Evolutionary conservation across 768 basidiomycete genomes (phyloP).

Genomic region (Agaricus sinodeliciosus): DNA sequence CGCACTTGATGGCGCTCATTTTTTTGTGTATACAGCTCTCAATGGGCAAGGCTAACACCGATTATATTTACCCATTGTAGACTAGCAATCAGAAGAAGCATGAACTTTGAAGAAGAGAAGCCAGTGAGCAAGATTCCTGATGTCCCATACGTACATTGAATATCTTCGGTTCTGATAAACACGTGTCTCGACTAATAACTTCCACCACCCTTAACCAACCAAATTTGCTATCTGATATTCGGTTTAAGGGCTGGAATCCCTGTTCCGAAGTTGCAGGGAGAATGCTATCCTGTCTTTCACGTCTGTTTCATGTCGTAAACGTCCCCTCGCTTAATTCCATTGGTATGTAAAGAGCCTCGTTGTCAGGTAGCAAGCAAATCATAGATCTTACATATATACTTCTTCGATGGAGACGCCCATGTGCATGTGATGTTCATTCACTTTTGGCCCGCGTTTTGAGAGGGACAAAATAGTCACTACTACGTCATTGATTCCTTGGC

Average conservation of each 20-base stretch:
- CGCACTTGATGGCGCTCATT: neutral
- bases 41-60: neutral
- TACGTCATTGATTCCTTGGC: too few relatives aligned
- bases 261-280: neutral
- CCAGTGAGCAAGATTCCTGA: conserved; percentile 1
- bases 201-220: too few relatives aligned
- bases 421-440: too few relatives aligned
- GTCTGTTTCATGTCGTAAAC: conserved; percentile 2
- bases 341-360: conserved; percentile 6
- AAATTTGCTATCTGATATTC: neutral
- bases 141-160: neutral
- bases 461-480: neutral
- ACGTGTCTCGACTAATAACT: conserved; percentile 2
- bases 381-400: neutral
- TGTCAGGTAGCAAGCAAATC: neutral
- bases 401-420: neutral
- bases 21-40: neutral
- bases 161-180: conserved; percentile 1
- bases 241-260: neutral
- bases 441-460: neutral
- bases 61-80: conserved; percentile 4
- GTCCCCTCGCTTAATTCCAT: neutral
- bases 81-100: conserved; percentile 3
- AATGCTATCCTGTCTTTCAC: neutral
- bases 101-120: conserved; percentile 4